phyloP scores from a whole-genome alignment of 2,329 filamentous ascomycete genomes.

The Alternaria burnsii region DNA sequence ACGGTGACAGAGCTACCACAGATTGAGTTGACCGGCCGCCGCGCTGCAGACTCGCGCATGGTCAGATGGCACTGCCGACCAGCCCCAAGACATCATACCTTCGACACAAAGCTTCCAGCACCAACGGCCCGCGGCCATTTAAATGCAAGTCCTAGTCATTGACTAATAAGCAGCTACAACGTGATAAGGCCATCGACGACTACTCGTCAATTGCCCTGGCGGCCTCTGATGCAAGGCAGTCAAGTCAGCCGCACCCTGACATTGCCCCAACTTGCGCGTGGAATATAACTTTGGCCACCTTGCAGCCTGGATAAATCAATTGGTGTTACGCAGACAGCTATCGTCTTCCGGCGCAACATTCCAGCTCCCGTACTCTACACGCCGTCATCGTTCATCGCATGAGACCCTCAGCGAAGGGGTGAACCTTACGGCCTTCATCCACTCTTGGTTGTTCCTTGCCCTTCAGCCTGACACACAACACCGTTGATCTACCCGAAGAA shows the following conservation, averaged over 20 bases:
- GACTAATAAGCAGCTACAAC: constrained; percentile 28
- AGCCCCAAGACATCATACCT: constrained; percentile 18
- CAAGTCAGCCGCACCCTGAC: constrained; percentile 25
- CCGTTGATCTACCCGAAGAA: constrained; percentile 4
- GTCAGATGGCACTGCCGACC: constrained; percentile 30
- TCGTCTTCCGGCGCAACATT: constrained; percentile 8
- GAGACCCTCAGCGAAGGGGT: constrained; percentile 20
- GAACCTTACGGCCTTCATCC: constrained; percentile 7
- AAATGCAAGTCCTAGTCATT: constrained; percentile 19
- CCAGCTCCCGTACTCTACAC: constrained; percentile 10
- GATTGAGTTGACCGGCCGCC: constrained; percentile 25
- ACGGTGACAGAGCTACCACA: constrained; percentile 15
- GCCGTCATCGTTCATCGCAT: constrained; percentile 13
- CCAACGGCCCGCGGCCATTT: constrained; percentile 23
- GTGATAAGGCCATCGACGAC: constrained; percentile 25
- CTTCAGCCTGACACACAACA: constrained; percentile 1
- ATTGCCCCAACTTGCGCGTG: constrained; percentile 15
- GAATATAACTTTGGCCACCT: constrained; percentile 26
- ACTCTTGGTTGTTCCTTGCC: not conserved
- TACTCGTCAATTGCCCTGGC: constrained; percentile 31
- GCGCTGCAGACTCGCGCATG: constrained; percentile 20
- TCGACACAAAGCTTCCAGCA: constrained; percentile 16
- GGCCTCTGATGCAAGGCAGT: constrained; percentile 18
- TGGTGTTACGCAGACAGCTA: constrained; percentile 5
- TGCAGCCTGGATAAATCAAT: constrained; percentile 14